phyloP scores from a whole-genome alignment of 2,329 filamentous ascomycete species.

The Hymenoscyphus albidus region DNA sequence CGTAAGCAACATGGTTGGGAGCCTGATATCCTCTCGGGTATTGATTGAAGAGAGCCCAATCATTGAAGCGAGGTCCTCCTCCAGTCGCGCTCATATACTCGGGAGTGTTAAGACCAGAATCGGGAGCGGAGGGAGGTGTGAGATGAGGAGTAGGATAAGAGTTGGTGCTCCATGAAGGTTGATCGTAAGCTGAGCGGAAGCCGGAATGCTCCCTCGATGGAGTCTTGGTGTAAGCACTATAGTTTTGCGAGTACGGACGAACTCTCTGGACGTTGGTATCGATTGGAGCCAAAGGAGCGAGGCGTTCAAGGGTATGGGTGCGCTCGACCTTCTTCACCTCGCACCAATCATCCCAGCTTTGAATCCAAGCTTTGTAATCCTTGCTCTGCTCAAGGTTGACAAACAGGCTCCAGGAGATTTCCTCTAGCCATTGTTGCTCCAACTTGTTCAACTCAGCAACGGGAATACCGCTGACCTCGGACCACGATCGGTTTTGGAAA shows the following conservation, averaged over 20 bases:
- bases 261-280: slow-evolving; percentile 59
- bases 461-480: slow-evolving; percentile 69
- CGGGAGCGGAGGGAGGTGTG: slow-evolving; percentile 51
- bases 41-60: slow-evolving; percentile 48
- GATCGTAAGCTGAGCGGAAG: slow-evolving; percentile 31
- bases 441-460: slow-evolving; percentile 64
- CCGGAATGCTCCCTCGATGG: slow-evolving; percentile 31
- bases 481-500: slow-evolving; percentile 75
- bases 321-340: slow-evolving; percentile 41
- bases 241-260: slow-evolving; percentile 35
- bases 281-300: slow-evolving; percentile 44
- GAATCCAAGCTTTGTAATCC: slow-evolving; percentile 61
- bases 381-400: slow-evolving; percentile 60
- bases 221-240: slow-evolving; percentile 48
- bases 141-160: slow-evolving; percentile 36
- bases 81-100: slow-evolving; percentile 47
- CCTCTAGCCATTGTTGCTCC: slow-evolving; percentile 65
- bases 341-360: slow-evolving; percentile 63
- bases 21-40: slow-evolving; percentile 40
- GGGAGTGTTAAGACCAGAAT: slow-evolving; percentile 50
- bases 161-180: slow-evolving; percentile 33
- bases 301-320: slow-evolving; percentile 37
- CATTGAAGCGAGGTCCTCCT: slow-evolving; percentile 48
- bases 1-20: slow-evolving; percentile 35
- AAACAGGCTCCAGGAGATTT: slow-evolving; percentile 66